phyloP scores from a whole-genome alignment of 306 rosid genomes.

The Fragaria nilgerrensis region DNA sequence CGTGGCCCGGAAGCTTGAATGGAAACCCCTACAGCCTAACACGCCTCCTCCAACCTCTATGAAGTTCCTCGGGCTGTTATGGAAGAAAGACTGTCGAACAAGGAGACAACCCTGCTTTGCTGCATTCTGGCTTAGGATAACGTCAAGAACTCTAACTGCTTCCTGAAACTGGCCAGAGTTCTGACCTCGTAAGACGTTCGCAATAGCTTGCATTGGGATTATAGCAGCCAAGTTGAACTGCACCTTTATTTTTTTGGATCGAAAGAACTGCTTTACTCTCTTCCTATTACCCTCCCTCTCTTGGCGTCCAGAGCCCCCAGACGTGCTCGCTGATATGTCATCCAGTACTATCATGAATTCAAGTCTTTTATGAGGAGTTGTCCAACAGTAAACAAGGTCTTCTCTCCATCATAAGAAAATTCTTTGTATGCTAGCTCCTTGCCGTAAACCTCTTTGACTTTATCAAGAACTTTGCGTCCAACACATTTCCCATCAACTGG shows the following conservation, averaged over 20 bases:
- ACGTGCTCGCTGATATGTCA: conserved; percentile 34
- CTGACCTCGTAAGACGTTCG: conserved; percentile 31
- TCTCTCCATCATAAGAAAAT: conserved; percentile 48
- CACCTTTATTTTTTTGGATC: conserved; percentile 30
- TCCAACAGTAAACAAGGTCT: conserved; percentile 31
- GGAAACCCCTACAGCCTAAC: conserved; percentile 44
- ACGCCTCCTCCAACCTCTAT: conserved; percentile 44
- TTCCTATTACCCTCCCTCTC: conserved; percentile 25
- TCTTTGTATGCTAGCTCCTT: conserved; percentile 13
- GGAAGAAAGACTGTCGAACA: conserved; percentile 53
- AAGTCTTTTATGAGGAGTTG: conserved; percentile 17
- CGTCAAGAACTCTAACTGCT: conserved; percentile 38
- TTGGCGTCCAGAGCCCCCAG: conserved; percentile 11
- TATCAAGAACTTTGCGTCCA: conserved; percentile 39
- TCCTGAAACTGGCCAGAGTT: conserved; percentile 35
- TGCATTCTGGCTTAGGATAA: conserved; percentile 45
- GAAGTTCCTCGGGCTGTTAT: conserved; percentile 26
- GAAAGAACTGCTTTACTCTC: conserved; percentile 28
- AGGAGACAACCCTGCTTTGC: conserved; percentile 47
- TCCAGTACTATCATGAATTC: conserved; percentile 31
- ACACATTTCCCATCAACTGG: conserved; percentile 29
- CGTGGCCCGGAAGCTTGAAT: conserved; percentile 51
- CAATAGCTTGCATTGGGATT: conserved; percentile 41
- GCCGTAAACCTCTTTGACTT: conserved; percentile 26
- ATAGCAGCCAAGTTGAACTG: conserved; percentile 27